Percentiles rank a stretch among this genome's conserved stretches.
These are phyloP conservation scores for Erucastrum elatum DNA, from an alignment of 345 rosid species.

Conservation along the genomic window DNA sequence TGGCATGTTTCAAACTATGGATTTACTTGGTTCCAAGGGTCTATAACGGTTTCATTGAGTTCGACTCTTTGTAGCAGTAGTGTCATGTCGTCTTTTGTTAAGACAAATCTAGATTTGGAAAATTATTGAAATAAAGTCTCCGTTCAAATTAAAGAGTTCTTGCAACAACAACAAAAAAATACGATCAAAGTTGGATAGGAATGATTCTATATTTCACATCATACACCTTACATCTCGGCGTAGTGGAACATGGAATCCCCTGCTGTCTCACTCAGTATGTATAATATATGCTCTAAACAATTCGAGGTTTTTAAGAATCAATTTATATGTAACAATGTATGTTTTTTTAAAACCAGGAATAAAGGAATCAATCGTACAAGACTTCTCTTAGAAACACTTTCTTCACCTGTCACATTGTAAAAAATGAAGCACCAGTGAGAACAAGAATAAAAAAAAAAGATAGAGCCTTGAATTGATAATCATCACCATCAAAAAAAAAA, in stretches of 20 bases:
- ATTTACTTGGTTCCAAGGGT: no score
- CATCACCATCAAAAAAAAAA: background rate
- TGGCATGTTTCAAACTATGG: background rate
- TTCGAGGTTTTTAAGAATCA: constrained; percentile 8
- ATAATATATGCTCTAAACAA: constrained; percentile 19
- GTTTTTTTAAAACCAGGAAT: background rate
- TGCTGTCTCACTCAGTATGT: background rate
- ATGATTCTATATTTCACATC: constrained; percentile 21
- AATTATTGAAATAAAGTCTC: constrained; percentile 9
- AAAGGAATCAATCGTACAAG: constrained; percentile 46
- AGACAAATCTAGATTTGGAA: constrained; percentile 11
- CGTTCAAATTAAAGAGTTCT: background rate
- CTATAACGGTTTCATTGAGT: background rate
- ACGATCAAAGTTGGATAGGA: background rate
- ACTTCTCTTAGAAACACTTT: constrained; percentile 63
- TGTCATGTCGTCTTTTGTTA: constrained; percentile 11
- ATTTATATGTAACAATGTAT: constrained; percentile 31
- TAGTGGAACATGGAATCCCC: background rate
- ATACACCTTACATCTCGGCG: background rate
- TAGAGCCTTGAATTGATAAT: constrained; percentile 7
- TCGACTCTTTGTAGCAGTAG: background rate
- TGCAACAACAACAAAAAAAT: background rate
- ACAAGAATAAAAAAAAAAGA: background rate
- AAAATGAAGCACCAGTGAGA: constrained; percentile 1
- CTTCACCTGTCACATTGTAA: constrained; percentile 55